Conservation (phyloP, 176 grass and related monocot species). For the Bromus sterilis region DNA sequence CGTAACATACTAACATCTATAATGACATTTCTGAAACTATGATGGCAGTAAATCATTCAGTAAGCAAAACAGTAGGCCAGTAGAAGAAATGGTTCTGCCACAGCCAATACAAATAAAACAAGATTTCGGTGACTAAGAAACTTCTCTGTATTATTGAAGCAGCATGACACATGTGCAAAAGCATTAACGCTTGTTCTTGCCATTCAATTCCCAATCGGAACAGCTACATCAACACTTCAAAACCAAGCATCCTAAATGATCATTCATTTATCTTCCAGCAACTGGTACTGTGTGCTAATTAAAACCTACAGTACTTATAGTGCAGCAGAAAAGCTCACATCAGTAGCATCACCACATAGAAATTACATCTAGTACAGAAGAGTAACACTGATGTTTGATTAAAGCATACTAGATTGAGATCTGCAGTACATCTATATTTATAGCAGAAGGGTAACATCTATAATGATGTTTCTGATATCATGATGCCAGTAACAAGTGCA, state of each 20-base stretch:
- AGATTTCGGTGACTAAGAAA: not conserved
- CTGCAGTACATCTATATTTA: no score
- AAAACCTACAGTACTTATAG: not conserved
- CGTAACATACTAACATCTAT: not conserved
- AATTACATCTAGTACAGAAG: not conserved
- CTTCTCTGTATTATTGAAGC: conserved; percentile 18
- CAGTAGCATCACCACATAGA: not conserved
- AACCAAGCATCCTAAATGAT: not conserved
- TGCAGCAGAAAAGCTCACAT: not conserved
- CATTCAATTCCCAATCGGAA: not conserved
- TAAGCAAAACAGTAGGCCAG: not conserved
- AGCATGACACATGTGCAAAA: conserved; percentile 9
- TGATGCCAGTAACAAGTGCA: not conserved
- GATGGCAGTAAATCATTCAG: not conserved
- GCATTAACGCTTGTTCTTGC: conserved; percentile 12
- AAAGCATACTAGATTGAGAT: not conserved
- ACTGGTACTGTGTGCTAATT: not conserved
- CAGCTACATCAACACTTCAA: not conserved
- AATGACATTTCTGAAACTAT: not conserved
- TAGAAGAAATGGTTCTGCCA: not conserved
- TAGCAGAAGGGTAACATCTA: not conserved
- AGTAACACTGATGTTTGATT: not conserved
- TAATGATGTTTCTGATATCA: not conserved
- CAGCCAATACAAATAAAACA: not conserved
- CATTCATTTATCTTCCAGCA: not conserved